Percentiles rank a stretch among this genome's conserved stretches.
These are phyloP conservation scores for Colletotrichum agaves DNA, from an alignment of 2,329 filamentous ascomycete genomes.

Conservation along the genomic window DNA sequence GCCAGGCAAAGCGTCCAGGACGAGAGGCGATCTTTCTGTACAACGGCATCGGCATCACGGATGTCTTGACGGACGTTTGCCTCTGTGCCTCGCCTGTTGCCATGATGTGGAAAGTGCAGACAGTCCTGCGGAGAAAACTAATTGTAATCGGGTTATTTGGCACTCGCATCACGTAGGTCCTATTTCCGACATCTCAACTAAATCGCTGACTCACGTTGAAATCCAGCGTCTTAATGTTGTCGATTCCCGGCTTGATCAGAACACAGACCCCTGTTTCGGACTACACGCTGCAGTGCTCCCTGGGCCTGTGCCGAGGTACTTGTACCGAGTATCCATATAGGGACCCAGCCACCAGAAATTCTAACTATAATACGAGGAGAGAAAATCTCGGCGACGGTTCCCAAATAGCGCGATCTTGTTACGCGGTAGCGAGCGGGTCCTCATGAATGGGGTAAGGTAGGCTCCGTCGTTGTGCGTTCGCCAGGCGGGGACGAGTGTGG, in stretches of 20 bases:
- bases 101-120: constrained; percentile 24
- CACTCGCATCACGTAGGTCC: neutral
- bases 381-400: too few relatives aligned
- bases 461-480: too few relatives aligned
- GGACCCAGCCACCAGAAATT: too few relatives aligned
- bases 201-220: neutral
- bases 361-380: too few relatives aligned
- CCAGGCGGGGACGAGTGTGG: too few relatives aligned
- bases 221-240: neutral
- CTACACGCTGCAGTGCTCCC: neutral
- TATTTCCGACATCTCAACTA: neutral
- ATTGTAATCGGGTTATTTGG: constrained; percentile 1
- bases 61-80: neutral
- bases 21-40: constrained; percentile 11
- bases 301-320: too few relatives aligned
- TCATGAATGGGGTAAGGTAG: too few relatives aligned
- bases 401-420: too few relatives aligned
- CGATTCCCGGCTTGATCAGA: neutral
- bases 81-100: constrained; percentile 8
- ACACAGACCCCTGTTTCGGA: neutral
- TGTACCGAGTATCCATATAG: too few relatives aligned
- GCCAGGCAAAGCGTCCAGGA: neutral
- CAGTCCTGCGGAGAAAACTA: neutral
- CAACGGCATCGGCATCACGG: neutral
- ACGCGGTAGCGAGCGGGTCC: too few relatives aligned